Conservation (phyloP, 495 filamentous ascomycete species). For the Aspergillus avenaceus region DNA sequence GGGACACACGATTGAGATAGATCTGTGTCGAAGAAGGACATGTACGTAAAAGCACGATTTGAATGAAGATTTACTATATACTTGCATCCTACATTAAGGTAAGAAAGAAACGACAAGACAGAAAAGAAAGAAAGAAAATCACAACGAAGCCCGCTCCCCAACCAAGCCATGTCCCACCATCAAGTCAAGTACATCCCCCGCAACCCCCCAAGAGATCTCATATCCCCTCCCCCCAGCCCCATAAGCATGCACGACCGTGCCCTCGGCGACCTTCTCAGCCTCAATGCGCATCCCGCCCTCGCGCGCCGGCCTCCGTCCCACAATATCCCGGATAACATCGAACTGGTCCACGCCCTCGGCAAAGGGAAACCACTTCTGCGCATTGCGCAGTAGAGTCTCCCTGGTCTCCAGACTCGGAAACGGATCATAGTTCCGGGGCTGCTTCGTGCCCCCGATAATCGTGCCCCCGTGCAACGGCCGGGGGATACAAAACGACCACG, state of each 20-base stretch:
- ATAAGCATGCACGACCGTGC: constrained; percentile 56
- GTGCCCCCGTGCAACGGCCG: constrained; percentile 57
- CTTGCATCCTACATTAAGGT: too few species aligned
- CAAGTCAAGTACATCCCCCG: constrained; percentile 32
- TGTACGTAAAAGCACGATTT: too few species aligned
- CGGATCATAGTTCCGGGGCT: constrained; percentile 52
- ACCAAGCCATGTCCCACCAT: constrained; percentile 29
- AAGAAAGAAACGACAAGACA: too few species aligned
- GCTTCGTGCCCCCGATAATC: constrained; percentile 61
- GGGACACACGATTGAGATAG: too few species aligned
- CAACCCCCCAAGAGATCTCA: constrained; percentile 40
- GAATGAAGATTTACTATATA: too few species aligned
- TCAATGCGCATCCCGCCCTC: constrained; percentile 43
- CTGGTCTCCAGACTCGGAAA: constrained; percentile 43
- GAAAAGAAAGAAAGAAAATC: too few species aligned
- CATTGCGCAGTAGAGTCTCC: constrained; percentile 41
- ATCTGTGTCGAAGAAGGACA: too few species aligned
- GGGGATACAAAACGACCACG: constrained; percentile 59
- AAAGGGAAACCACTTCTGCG: constrained; percentile 43
- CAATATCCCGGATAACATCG: constrained; percentile 43
- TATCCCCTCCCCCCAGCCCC: constrained; percentile 60
- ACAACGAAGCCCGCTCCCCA: constrained; percentile 24
- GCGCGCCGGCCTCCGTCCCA: constrained; percentile 39
- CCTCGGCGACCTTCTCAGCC: constrained; percentile 26
- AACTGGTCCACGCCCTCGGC: constrained; percentile 35